phyloP scores from a whole-genome alignment of 352 stramenopile genomes.

The Pythium pyrilobum region DNA sequence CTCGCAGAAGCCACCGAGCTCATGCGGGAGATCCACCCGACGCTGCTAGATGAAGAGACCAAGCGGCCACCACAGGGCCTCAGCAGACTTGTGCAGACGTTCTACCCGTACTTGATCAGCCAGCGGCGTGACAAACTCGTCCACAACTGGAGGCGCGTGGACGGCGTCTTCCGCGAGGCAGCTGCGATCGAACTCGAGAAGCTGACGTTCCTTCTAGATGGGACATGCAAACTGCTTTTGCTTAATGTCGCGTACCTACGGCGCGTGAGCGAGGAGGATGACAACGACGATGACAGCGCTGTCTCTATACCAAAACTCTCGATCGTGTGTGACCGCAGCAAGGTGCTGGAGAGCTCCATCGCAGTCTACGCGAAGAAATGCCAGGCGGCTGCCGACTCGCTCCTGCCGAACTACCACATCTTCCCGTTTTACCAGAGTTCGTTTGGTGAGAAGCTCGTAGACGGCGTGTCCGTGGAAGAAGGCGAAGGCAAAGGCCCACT shows the following conservation, averaged over 20 bases:
- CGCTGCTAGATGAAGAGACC: not conserved
- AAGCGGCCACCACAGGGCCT: constrained; percentile 17
- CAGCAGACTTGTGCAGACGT: constrained; percentile 44
- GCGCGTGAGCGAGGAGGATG: not conserved
- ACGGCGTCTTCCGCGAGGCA: not conserved
- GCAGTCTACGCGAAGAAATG: constrained; percentile 3
- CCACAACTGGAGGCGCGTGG: constrained; percentile 32
- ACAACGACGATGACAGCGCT: not conserved
- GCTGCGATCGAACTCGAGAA: not conserved
- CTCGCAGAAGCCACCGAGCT: not conserved
- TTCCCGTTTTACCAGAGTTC: constrained; percentile 62
- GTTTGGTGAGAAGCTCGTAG: constrained; percentile 67
- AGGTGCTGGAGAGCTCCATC: constrained; percentile 12
- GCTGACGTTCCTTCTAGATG: constrained; percentile 32
- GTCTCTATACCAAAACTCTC: constrained; percentile 13
- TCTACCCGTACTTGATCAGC: constrained; percentile 68
- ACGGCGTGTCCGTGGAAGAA: constrained; percentile 58
- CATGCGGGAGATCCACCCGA: not conserved
- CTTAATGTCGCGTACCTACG: constrained; percentile 25
- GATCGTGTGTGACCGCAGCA: constrained; percentile 16
- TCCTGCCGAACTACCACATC: constrained; percentile 23
- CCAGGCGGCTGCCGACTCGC: not conserved
- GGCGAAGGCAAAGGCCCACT: constrained; percentile 66
- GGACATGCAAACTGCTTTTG: constrained; percentile 47
- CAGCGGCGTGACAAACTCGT: constrained; percentile 38